phyloP scores from a whole-genome alignment of 306 rosid genomes.

The Crataegus laevigata region DNA sequence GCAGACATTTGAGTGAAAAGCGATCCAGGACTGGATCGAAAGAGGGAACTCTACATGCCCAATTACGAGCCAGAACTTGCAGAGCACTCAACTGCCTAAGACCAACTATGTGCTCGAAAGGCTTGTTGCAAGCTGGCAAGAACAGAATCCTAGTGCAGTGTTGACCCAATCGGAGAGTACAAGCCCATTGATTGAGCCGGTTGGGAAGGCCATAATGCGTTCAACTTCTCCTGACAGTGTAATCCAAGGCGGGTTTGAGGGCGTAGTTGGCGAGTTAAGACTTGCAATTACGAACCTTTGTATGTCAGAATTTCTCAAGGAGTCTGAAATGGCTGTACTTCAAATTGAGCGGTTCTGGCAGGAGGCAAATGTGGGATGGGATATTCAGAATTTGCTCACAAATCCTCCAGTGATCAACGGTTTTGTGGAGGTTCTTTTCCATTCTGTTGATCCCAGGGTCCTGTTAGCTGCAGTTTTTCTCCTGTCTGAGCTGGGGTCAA shows the following conservation, averaged over 20 bases:
- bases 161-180: conserved; percentile 30
- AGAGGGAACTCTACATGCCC: conserved; percentile 81
- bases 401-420: conserved; percentile 70
- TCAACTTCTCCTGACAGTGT: conserved; percentile 61
- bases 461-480: conserved; percentile 70
- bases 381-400: conserved; percentile 52
- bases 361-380: conserved; percentile 50
- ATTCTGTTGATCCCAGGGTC: conserved; percentile 60
- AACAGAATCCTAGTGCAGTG: conserved; percentile 38
- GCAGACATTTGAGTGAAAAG: conserved; percentile 83
- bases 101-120: conserved; percentile 90
- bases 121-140: conserved; percentile 86
- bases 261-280: conserved; percentile 47
- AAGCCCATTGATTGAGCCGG: conserved; percentile 15
- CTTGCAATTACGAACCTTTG: conserved; percentile 56
- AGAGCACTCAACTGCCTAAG: conserved; percentile 65
- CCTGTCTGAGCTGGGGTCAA: conserved; percentile 66
- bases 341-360: conserved; percentile 63
- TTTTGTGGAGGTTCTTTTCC: conserved; percentile 71
- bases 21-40: conserved; percentile 85
- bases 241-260: conserved; percentile 53
- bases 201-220: conserved; percentile 26
- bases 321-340: conserved; percentile 76
- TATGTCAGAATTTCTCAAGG: conserved; percentile 65
- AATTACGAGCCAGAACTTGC: conserved; percentile 78